Percentiles rank a stretch among this genome's conserved stretches.
Evolutionary conservation across 495 filamentous ascomycete species (phyloP).

Genomic region (Daldinia decipiens): DNA sequence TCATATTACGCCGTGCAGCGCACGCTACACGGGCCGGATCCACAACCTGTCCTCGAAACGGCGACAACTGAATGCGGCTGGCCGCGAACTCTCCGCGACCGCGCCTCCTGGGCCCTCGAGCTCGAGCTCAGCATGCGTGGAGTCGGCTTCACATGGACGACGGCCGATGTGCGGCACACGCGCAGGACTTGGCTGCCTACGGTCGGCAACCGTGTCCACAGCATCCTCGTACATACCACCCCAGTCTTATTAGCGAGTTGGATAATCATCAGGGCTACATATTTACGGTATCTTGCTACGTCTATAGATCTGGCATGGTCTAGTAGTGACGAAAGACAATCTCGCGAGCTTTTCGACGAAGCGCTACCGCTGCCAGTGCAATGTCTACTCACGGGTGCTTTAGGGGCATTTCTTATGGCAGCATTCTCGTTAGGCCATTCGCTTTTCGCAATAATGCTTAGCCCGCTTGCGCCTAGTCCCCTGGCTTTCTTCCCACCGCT

Average conservation of each 20-base stretch:
- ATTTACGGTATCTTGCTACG: constrained; percentile 24
- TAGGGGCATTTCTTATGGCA: constrained; percentile 40
- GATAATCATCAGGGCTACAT: constrained; percentile 9
- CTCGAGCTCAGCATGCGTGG: constrained; percentile 39
- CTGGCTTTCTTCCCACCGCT: constrained; percentile 38
- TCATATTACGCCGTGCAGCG: constrained; percentile 20
- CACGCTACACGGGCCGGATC: constrained; percentile 19
- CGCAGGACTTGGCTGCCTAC: constrained; percentile 34
- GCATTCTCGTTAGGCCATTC: constrained; percentile 34
- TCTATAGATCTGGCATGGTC: background rate
- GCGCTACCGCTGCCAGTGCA: constrained; percentile 9
- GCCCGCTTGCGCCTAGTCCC: constrained; percentile 32
- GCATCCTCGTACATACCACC: constrained; percentile 15
- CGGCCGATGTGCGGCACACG: constrained; percentile 38
- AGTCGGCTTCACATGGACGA: constrained; percentile 37
- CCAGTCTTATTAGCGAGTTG: constrained; percentile 19
- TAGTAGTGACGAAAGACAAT: background rate
- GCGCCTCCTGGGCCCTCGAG: constrained; percentile 38
- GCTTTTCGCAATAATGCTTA: constrained; percentile 27
- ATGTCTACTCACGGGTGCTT: constrained; percentile 25
- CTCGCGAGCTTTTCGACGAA: constrained; percentile 29
- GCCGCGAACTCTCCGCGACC: constrained; percentile 26
- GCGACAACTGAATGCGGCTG: constrained; percentile 30
- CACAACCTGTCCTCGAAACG: constrained; percentile 28
- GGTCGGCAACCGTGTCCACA: constrained; percentile 26